Evolutionary conservation across 305 asterid genomes (phyloP).

Genomic region (Fraxinus angustifolia): DNA sequence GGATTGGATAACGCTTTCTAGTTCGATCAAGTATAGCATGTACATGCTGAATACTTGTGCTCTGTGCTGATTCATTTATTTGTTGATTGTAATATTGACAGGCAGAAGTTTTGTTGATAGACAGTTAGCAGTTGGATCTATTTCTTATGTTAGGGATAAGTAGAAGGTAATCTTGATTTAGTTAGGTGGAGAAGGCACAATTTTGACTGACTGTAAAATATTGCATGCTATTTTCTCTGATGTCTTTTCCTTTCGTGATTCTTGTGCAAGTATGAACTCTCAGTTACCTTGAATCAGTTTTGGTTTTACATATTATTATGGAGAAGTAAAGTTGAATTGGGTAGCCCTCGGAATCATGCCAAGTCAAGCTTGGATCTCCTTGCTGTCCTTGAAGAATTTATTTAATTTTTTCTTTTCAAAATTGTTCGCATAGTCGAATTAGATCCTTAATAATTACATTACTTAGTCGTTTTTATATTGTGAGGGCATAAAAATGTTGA

Average conservation of each 20-base stretch:
- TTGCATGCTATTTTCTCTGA: neutral
- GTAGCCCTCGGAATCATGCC: too few species aligned
- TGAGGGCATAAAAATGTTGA: too few species aligned
- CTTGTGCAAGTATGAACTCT: neutral
- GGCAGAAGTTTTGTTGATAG: conserved; percentile 3
- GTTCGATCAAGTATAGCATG: neutral
- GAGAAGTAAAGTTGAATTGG: neutral
- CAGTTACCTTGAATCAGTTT: neutral
- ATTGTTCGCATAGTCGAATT: too few species aligned
- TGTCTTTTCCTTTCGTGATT: neutral
- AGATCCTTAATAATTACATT: too few species aligned
- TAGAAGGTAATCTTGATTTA: neutral
- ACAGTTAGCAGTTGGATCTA: neutral
- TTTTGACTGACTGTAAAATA: neutral
- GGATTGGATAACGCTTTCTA: neutral
- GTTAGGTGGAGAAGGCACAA: neutral
- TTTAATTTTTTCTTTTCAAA: too few species aligned
- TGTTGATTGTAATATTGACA: conserved; percentile 25
- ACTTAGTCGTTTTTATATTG: too few species aligned
- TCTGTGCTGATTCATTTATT: conserved; percentile 44
- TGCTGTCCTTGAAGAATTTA: too few species aligned
- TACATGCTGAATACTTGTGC: conserved; percentile 12
- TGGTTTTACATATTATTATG: neutral
- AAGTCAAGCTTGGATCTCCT: too few species aligned
- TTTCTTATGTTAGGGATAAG: conserved; percentile 5